Percentiles rank a stretch among this genome's conserved stretches.
phyloP scores from a whole-genome alignment of 116 monocot genomes.

The Papilionanthe hybrid region DNA sequence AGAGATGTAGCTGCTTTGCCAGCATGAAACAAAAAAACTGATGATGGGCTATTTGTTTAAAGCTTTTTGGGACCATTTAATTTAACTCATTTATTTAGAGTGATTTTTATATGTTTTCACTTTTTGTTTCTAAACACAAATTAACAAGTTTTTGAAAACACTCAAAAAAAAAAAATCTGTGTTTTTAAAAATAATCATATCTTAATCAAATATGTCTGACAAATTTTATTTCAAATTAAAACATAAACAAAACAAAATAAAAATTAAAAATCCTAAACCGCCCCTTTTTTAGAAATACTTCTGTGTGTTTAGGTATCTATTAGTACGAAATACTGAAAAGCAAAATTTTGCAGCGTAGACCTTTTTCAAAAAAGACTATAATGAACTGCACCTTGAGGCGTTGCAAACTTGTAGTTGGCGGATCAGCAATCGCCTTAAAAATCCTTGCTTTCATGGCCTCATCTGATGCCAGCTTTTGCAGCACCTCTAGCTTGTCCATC shows the following conservation, averaged over 20 bases:
- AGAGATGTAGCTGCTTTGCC: neutral
- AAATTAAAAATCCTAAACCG: too few species aligned
- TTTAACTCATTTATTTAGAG: too few species aligned
- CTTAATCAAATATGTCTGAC: too few species aligned
- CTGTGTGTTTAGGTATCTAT: neutral
- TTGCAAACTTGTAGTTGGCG: conserved; percentile 95
- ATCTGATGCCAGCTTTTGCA: conserved; percentile 65
- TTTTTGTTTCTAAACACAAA: too few species aligned
- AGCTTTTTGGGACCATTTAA: too few species aligned
- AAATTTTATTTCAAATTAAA: too few species aligned
- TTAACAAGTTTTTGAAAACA: too few species aligned
- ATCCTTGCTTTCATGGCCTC: conserved; percentile 49
- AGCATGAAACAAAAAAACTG: neutral
- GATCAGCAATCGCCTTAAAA: conserved; percentile 97
- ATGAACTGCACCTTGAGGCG: conserved; percentile 64
- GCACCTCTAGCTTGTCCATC: conserved; percentile 84
- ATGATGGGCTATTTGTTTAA: neutral
- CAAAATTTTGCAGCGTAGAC: neutral
- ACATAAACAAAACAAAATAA: too few species aligned
- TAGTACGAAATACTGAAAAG: conserved; percentile 2
- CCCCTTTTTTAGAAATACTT: neutral
- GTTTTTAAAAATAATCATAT: too few species aligned
- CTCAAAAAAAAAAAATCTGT: too few species aligned
- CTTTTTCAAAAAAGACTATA: neutral
- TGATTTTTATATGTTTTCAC: too few species aligned